These are phyloP conservation scores for Pythium brassicae DNA, from an alignment of 352 stramenopile species.

Conservation along the genomic window DNA sequence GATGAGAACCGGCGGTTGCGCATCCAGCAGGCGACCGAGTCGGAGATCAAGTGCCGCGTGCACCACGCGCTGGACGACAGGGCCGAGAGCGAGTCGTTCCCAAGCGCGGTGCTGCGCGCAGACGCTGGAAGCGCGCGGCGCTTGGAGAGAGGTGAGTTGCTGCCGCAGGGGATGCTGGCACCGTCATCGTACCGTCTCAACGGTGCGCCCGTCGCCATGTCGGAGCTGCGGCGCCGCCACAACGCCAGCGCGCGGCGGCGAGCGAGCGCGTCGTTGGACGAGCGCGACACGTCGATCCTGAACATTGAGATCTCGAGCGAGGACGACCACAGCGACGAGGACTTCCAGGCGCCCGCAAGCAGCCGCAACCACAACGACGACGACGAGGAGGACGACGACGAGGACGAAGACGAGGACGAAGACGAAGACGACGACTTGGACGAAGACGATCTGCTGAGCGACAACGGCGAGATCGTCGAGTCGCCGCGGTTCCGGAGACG, in stretches of 20 bases:
- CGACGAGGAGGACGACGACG: conserved; percentile 22
- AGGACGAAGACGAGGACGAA: conserved; percentile 49
- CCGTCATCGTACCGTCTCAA: conserved; percentile 65
- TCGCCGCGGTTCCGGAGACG: conserved; percentile 35
- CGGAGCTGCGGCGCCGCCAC: conserved; percentile 51
- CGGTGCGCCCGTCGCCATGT: conserved; percentile 60
- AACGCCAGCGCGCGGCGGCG: conserved; percentile 20
- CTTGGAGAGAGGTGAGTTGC: not conserved
- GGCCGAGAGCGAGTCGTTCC: conserved; percentile 47
- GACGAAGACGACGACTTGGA: conserved; percentile 52
- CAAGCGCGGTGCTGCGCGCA: conserved; percentile 17
- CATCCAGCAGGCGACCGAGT: conserved; percentile 63
- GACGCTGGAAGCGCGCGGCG: not conserved
- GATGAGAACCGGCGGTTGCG: conserved; percentile 59
- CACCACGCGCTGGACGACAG: conserved; percentile 39
- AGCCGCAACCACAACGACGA: conserved; percentile 29
- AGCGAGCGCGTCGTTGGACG: conserved; percentile 41
- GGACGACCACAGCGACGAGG: conserved; percentile 82
- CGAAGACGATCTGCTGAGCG: conserved; percentile 51
- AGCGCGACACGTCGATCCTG: conserved; percentile 79
- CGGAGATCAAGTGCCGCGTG: conserved; percentile 57
- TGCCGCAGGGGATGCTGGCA: conserved; percentile 13
- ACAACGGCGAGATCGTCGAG: conserved; percentile 21
- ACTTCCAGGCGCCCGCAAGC: conserved; percentile 63
- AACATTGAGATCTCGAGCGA: conserved; percentile 85